Evolutionary conservation across 768 basidiomycete species (phyloP).

Genomic region (Filobasidium wieringae): DNA sequence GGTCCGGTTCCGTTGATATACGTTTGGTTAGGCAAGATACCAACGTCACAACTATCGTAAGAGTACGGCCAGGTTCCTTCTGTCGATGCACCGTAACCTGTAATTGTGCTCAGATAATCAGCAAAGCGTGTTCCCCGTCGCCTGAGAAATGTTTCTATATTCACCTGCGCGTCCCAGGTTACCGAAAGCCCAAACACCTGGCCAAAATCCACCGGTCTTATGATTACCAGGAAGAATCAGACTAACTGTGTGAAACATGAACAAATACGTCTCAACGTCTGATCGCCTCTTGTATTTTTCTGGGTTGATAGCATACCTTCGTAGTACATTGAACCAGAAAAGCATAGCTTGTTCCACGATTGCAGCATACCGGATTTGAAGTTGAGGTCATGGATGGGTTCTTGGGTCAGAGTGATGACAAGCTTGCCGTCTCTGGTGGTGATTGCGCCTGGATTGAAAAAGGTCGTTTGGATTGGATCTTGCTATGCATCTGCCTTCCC

Average conservation of each 20-base stretch:
- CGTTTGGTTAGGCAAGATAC: slow-evolving; percentile 34
- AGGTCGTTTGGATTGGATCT: neutral
- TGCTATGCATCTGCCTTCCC: no score
- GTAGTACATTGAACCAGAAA: slow-evolving; percentile 64
- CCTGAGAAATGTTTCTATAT: slow-evolving; percentile 23
- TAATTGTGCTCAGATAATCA: slow-evolving; percentile 15
- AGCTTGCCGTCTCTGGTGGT: slow-evolving; percentile 64
- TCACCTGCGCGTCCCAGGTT: slow-evolving; percentile 38
- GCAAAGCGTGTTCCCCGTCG: no score
- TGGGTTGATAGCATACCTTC: slow-evolving; percentile 41
- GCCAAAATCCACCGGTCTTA: slow-evolving; percentile 49
- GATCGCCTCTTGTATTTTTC: neutral
- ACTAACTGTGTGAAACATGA: slow-evolving; percentile 15
- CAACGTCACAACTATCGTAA: slow-evolving; percentile 35
- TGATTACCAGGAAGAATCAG: slow-evolving; percentile 34
- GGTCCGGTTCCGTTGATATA: slow-evolving; percentile 26
- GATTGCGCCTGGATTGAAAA: slow-evolving; percentile 11
- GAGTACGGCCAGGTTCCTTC: slow-evolving; percentile 24
- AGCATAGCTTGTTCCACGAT: slow-evolving; percentile 91
- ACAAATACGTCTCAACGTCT: neutral
- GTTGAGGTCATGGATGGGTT: slow-evolving; percentile 63
- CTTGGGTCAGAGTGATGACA: slow-evolving; percentile 65
- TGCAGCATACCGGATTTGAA: slow-evolving; percentile 54
- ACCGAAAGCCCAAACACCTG: slow-evolving; percentile 75
- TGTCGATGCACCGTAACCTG: slow-evolving; percentile 9